Base-by-base conservation (phyloP, 495 filamentous ascomycete species). In the Pyrenopolyporus hunteri region DNA sequence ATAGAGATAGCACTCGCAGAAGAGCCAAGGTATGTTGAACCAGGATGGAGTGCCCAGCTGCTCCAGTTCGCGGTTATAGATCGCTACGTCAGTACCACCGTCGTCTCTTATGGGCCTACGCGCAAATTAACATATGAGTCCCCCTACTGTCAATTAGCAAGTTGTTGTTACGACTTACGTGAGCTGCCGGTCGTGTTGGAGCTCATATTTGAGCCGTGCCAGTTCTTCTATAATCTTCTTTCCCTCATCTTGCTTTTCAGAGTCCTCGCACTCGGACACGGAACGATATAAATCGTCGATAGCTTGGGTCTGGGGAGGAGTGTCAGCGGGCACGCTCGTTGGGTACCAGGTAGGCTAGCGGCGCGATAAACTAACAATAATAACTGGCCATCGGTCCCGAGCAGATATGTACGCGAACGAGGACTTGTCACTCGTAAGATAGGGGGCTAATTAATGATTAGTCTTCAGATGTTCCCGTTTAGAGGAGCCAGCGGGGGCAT, bases 1-100 rank as follows among this genome's bases (percentile, higher is more conserved):
- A 84, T 96, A 97, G 14, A 98, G 82, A 69, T 98, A 98, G 78
- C 94, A 98, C 78, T 98, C 94, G 17, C 86, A 78, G 73, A 82
- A 98, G 6, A 98, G 83, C 94, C 94, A 98, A 2, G 92, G 77
- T 4, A 86, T 85, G 48, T 88, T 79, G 72, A 90, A 88, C 94
- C 94, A 98, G 26, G 81, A 86, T 0, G 89, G 86, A 50, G 80
- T 81, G 36, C 89, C 90, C 11, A 92, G 81, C 57, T 85, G 74
- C 55, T 88, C 82, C n/a, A 98, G 76, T 71, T 97, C 91, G 50
- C 85, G 71, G 71, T 98, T 98, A 74, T 97, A 98, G 8, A 78
- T 77, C n/a, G 80, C 80, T 31, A 97, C 85, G 70, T 95, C 94
- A 10, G 84, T 74, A 37, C 82, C 70, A 17, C 90, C 91, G 72